Percentiles rank a stretch among this genome's conserved stretches.
Conservation (phyloP, 352 stramenopile genomes). For the Globisporangium barbulae region DNA sequence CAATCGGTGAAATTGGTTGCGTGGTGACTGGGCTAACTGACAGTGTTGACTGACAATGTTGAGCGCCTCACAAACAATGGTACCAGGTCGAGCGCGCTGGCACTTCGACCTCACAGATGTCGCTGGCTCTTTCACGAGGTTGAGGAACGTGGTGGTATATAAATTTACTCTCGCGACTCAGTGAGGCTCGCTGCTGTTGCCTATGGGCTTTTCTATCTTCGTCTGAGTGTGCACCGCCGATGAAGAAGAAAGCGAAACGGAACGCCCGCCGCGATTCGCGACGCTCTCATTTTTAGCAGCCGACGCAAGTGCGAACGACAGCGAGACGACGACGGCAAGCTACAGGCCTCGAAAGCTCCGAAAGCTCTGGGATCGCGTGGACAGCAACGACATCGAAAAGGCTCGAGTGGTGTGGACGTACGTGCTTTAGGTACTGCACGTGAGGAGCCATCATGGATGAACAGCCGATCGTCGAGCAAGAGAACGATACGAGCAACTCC, state of each 20-base stretch:
- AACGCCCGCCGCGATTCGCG: neutral
- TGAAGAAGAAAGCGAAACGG: neutral
- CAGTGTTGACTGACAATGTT: neutral
- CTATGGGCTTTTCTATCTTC: constrained; percentile 4
- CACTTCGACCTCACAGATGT: neutral
- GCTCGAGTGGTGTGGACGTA: neutral
- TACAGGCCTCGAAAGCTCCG: neutral
- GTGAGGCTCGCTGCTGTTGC: neutral
- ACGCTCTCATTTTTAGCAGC: constrained; percentile 9
- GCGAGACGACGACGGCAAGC: neutral
- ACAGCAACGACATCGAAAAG: neutral
- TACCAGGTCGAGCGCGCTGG: neutral
- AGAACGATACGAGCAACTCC: constrained; percentile 16
- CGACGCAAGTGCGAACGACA: constrained; percentile 1
- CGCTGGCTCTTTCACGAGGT: too few relatives aligned
- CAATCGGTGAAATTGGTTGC: neutral
- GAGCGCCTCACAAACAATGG: neutral
- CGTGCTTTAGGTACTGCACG: neutral
- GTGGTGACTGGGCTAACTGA: neutral
- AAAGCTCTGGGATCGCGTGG: too few relatives aligned
- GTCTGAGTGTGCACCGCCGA: neutral
- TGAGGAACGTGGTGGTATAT: neutral
- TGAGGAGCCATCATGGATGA: constrained; percentile 10
- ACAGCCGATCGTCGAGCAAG: constrained; percentile 16
- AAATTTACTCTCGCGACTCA: neutral